These are phyloP conservation scores for Pseudoscleropodium purum DNA, from an alignment of 225 moss, liverwort and hornwort genomes.

Conservation along the genomic window DNA sequence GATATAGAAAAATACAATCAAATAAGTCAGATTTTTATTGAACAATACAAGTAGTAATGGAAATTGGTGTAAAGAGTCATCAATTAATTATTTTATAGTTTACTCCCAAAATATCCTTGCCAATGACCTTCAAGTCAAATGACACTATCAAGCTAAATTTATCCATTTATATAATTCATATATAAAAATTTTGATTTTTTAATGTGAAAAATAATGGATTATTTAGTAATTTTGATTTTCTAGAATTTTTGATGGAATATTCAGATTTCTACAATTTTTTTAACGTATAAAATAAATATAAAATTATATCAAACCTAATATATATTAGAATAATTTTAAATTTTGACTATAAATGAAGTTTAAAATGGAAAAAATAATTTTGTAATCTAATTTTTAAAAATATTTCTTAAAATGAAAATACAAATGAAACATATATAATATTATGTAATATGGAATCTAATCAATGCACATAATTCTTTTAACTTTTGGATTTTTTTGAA, in stretches of 20 bases:
- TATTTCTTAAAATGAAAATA: not conserved
- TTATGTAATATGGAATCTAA: not conserved
- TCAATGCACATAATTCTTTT: not conserved
- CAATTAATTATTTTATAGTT: not conserved
- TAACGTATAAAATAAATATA: not conserved
- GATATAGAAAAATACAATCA: not conserved
- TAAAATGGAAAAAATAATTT: not conserved
- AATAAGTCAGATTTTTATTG: not conserved
- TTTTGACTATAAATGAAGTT: accelerated
- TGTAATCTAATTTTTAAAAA: not conserved
- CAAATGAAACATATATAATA: not conserved
- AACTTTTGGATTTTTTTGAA: not conserved
- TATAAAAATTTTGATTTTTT: not conserved
- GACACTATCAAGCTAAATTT: not conserved
- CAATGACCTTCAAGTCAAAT: not conserved
- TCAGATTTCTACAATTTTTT: not conserved
- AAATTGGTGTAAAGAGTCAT: not conserved
- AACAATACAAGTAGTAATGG: not conserved
- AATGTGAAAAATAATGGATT: not conserved
- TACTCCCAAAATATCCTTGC: not conserved
- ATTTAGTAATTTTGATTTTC: not conserved
- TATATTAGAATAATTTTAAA: not conserved
- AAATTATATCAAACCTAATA: not conserved
- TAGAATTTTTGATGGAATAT: not conserved
- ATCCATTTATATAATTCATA: not conserved